Base-by-base conservation (phyloP, 164 flowering plant species). In the Echeveria elegans region DNA sequence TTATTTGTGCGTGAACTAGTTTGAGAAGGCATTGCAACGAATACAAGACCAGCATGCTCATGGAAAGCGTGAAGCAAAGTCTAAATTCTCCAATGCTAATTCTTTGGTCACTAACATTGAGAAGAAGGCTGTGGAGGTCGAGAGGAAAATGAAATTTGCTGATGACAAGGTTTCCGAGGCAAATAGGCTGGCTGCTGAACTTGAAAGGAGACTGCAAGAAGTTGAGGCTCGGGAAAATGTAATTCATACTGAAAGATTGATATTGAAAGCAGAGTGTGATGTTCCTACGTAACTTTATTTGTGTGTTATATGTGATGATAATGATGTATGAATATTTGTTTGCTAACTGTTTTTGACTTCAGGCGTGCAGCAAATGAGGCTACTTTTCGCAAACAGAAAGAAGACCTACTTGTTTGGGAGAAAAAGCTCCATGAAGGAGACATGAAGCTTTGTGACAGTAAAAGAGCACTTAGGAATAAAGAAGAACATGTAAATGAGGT, bases 121-220 rank as follows among this genome's bases (percentile, higher is more conserved):
- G 40, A 88, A 80, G 52, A 86, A 75, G 76, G 81, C 90, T 10
- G 65, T 85, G 70, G 95, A 85, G 69, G 85, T 84, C 23, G 82
- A 90, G 68, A 77, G 77, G 47, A 95, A 86, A 72, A 28, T 86
- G 71, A 86, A 71, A 68, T 80, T 81, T 71, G 97, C 88, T 60
- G 93, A 88, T 69, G 85, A 88, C 28, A 88, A 82, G 75, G 83
- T 87, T 72, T 90, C 88, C 40, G 99, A 92, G 82, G 89, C 84
- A n/a, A 89, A 75, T 70, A 76, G 91, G 60, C 88, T 85, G 76
- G 74, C 77, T 74, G 73, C 85, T 16, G 91, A 88, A 65, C 26
- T 92, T 73, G 95, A 90, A 63, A 79, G 85, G 75, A 88, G 81
- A 74, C 67, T 86, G 74, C 82, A 81, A 68, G 96, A 92, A 68